phyloP scores from a whole-genome alignment of 2,329 filamentous ascomycete genomes.

The Colletotrichum melonis region DNA sequence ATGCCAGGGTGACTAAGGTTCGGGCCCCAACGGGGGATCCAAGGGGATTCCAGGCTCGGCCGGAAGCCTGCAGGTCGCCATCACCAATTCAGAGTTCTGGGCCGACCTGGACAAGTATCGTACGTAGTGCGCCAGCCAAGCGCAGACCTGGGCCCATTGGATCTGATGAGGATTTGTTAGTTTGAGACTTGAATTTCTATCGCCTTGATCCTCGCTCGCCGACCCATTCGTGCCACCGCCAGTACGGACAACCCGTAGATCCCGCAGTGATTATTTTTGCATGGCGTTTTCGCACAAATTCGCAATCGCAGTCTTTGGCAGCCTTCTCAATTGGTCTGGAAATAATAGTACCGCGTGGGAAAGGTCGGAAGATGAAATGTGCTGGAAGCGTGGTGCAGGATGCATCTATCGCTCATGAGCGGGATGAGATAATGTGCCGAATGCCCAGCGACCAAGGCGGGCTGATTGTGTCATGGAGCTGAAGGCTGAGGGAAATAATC shows the following conservation, averaged over 20 bases:
- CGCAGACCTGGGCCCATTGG: constrained; percentile 8
- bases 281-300: constrained; percentile 10
- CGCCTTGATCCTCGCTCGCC: constrained; percentile 27
- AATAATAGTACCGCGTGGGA: neutral
- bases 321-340: neutral
- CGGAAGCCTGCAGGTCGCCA: constrained; percentile 13
- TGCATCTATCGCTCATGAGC: neutral
- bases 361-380: neutral
- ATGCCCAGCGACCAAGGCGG: neutral
- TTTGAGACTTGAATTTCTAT: constrained; percentile 7
- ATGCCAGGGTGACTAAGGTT: constrained; percentile 10
- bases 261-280: neutral
- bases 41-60: constrained; percentile 28
- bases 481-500: constrained; percentile 23
- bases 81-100: constrained; percentile 32
- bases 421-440: neutral
- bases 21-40: neutral
- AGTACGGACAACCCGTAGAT: constrained; percentile 13
- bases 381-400: neutral
- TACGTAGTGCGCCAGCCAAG: constrained; percentile 23
- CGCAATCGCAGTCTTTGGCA: neutral
- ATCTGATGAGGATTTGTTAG: constrained; percentile 14
- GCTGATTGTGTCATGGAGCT: constrained; percentile 4
- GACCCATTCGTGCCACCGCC: neutral
- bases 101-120: constrained; percentile 25